Evolutionary conservation across 148 eudicot species (phyloP).

Genomic region (Camellia lanceoleosa): DNA sequence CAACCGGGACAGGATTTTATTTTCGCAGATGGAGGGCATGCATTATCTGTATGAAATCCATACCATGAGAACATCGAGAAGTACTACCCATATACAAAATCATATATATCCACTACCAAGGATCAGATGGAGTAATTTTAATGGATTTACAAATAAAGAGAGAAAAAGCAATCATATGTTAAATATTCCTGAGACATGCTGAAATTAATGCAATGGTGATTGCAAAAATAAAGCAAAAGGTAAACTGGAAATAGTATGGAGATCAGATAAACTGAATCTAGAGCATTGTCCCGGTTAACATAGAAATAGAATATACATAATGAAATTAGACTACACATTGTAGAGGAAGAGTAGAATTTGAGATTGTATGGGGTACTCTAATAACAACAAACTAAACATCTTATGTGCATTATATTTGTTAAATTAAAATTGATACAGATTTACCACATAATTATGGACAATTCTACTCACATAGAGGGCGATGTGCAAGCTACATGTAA

Average conservation of each 20-base stretch:
- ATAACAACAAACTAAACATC: not conserved
- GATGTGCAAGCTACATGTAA: slow-evolving; percentile 58
- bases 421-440: not conserved
- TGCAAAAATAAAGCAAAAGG: not conserved
- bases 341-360: not conserved
- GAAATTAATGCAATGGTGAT: not conserved
- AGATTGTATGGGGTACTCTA: not conserved
- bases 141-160: not conserved
- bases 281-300: not conserved
- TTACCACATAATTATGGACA: not conserved
- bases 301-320: too few relatives aligned
- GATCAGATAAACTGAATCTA: too few relatives aligned
- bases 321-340: not conserved
- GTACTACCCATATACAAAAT: not conserved
- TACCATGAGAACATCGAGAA: not conserved
- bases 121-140: not conserved
- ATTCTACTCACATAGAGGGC: slow-evolving; percentile 55
- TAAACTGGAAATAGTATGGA: not conserved
- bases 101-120: not conserved
- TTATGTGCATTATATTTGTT: not conserved
- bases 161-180: not conserved
- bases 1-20: not conserved
- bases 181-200: not conserved
- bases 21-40: not conserved
- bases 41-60: not conserved